Base-by-base conservation (phyloP, 208 protist genomes). In the Wallacemonas sp. region DNA sequence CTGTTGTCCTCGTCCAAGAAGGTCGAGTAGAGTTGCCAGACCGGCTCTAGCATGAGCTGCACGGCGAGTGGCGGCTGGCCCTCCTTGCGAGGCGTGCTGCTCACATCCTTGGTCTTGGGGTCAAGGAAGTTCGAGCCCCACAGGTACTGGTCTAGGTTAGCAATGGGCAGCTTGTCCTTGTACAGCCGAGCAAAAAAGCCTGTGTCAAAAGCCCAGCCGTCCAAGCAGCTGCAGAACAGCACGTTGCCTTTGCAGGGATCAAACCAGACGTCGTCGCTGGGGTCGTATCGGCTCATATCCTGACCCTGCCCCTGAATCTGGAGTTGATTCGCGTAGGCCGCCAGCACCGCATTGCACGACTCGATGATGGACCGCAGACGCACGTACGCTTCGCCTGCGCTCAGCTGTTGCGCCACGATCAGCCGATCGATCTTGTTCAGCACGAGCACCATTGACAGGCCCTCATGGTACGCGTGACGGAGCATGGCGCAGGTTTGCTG, bases 401-500 rank as follows among this genome's bases (percentile, higher is more conserved):
- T 92, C 78, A 97, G 72, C 65, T 98, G 78, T 62, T 99, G 83
- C 46, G 98, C 91, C 8, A 81, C 78, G 57, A 99, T 91, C 15
- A 98, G 78, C 32, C 98, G 77, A 77, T 99, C 99, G 17, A 99
- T 98, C 76, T 99, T 99, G 81, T 99, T 99, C 12, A 99, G 77
- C 8, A 99, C 96, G 17, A 99, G 83, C 59, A 89, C 89, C 71
- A 98, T 97, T 32, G 73, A 89, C 10, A 99, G 74, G 8, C 95
- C 83, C 66, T 99, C 98, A 21, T 68, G 60, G 70, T 97, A 99
- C 0, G 97, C 96, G 77, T 99, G 97, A 10, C 94, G 81, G 22
- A 99, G 79, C 42, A 99, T 99, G 27, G 92, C 80, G 52, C 64
- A 81, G 24, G 94, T 97, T 59, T 98, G 97, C 67, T 96, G 91